A percentile compares a stretch with the other conserved stretches of the same genome.
Conservation (phyloP, 495 filamentous ascomycete species). For the Podospora pseudopauciseta region DNA sequence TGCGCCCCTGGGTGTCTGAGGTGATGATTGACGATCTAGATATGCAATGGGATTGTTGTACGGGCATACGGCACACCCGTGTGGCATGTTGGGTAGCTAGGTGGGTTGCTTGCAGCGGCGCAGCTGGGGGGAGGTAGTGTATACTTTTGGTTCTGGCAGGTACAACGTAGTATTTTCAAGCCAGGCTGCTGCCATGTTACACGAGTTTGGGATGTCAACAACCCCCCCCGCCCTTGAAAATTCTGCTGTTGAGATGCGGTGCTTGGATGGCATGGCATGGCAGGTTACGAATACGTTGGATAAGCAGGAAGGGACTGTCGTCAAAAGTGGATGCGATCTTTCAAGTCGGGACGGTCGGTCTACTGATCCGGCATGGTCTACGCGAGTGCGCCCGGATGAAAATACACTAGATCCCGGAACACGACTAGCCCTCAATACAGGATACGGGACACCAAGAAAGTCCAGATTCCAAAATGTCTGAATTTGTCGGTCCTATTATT, state of each 20-base stretch:
- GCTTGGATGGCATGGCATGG: too few species aligned
- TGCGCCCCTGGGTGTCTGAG: not conserved
- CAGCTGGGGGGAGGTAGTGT: not conserved
- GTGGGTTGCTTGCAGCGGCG: not conserved
- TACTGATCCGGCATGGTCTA: not conserved
- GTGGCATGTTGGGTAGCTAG: too few species aligned
- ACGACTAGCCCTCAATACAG: not conserved
- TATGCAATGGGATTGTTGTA: not conserved
- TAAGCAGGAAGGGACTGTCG: not conserved
- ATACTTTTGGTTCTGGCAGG: too few species aligned
- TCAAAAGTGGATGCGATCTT: not conserved
- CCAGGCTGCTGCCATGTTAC: too few species aligned
- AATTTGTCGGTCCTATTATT: not conserved
- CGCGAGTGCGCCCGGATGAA: too few species aligned
- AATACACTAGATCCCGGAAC: not conserved
- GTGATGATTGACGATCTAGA: not conserved
- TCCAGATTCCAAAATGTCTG: not conserved
- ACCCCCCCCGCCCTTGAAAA: too few species aligned
- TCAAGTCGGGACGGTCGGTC: not conserved
- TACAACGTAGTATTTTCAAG: too few species aligned
- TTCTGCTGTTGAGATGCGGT: not conserved
- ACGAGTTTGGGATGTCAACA: too few species aligned
- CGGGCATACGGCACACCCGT: not conserved
- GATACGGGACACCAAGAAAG: not conserved
- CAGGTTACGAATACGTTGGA: too few species aligned